These are phyloP conservation scores for Acanthamoeba triangularis DNA, from an alignment of 208 protist genomes.

Conservation along the genomic window DNA sequence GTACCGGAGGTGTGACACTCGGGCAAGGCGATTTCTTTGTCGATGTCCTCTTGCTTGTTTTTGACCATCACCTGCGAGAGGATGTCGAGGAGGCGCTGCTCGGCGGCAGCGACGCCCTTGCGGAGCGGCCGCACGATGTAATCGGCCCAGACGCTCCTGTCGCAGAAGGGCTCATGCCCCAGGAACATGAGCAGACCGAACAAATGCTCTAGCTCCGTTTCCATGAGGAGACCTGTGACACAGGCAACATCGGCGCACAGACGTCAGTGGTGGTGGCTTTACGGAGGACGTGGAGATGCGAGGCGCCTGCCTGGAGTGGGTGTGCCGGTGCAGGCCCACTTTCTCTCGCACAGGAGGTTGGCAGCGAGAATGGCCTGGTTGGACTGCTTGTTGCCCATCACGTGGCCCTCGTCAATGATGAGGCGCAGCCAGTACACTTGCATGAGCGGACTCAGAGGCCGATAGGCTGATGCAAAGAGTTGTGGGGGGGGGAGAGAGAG, in stretches of 20 bases:
- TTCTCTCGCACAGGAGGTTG: conserved; percentile 64
- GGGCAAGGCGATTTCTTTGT: conserved; percentile 53
- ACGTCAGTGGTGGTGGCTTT: neutral
- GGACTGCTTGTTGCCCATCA: conserved; percentile 77
- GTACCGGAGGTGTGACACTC: conserved; percentile 43
- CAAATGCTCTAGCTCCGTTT: conserved; percentile 73
- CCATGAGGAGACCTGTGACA: conserved; percentile 36
- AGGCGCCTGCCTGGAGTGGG: conserved; percentile 67
- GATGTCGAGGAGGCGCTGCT: conserved; percentile 57
- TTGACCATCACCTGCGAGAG: conserved; percentile 66
- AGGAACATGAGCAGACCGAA: conserved; percentile 79
- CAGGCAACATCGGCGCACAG: neutral
- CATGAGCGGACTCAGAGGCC: conserved; percentile 49
- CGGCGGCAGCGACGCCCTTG: conserved; percentile 5
- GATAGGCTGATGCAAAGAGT: neutral
- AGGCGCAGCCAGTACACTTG: conserved; percentile 81
- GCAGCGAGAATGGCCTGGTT: conserved; percentile 53
- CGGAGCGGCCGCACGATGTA: conserved; percentile 73
- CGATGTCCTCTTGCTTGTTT: conserved; percentile 70
- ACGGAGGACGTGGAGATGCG: neutral
- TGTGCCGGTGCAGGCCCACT: conserved; percentile 82
- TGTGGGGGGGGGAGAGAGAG: neutral
- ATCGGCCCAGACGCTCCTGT: neutral
- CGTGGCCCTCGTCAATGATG: conserved; percentile 87
- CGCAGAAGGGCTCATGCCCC: conserved; percentile 56